A percentile compares a stretch with the other conserved stretches of the same genome.
Conservation (phyloP, 352 stramenopile species). For the Globisporangium spinosum region DNA sequence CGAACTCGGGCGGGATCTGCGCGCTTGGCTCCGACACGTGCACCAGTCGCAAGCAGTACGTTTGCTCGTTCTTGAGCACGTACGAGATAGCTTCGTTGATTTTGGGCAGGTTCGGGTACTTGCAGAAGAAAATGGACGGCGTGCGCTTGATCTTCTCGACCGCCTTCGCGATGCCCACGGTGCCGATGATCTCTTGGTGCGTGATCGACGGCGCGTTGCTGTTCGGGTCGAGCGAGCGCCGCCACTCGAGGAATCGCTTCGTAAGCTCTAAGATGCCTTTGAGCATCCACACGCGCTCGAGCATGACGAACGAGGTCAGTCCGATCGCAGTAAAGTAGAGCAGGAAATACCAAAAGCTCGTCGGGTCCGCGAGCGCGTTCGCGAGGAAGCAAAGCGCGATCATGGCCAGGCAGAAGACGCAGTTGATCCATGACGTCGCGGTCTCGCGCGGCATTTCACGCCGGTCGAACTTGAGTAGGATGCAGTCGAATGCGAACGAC, state of each 20-base stretch:
- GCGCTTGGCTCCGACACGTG: constrained; percentile 45
- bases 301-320: constrained; percentile 54
- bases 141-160: constrained; percentile 77
- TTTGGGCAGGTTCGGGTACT: constrained; percentile 80
- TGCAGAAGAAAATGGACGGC: constrained; percentile 90
- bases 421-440: constrained; percentile 63
- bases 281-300: constrained; percentile 56
- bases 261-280: constrained; percentile 48
- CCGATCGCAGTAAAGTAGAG: constrained; percentile 58
- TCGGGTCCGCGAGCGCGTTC: constrained; percentile 48
- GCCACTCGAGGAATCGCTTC: constrained; percentile 25
- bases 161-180: constrained; percentile 57
- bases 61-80: constrained; percentile 87
- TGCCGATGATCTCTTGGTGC: constrained; percentile 34
- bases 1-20: constrained; percentile 28
- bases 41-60: constrained; percentile 84
- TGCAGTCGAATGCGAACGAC: constrained; percentile 64
- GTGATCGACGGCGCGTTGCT: constrained; percentile 1
- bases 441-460: constrained; percentile 69
- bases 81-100: constrained; percentile 92
- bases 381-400: constrained; percentile 44
- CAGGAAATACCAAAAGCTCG: constrained; percentile 45
- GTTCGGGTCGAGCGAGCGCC: constrained; percentile 1
- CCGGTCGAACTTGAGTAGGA: constrained; percentile 75
- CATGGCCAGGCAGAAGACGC: constrained; percentile 44